Evolutionary conservation across 1,284 basidiomycete species (phyloP).

Genomic region (Trametes hirsuta): DNA sequence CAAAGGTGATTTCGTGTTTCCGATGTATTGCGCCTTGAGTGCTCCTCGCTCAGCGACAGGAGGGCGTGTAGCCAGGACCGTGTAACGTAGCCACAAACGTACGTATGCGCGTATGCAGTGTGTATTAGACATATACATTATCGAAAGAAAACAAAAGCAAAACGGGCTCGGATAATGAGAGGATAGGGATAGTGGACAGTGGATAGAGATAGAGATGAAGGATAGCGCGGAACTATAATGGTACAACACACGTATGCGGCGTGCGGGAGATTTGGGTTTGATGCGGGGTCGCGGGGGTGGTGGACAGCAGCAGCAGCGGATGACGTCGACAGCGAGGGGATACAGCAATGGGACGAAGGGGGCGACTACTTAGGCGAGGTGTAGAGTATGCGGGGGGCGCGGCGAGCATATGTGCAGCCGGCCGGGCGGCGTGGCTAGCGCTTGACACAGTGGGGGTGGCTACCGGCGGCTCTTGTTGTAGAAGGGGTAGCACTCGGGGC

Average conservation of each 20-base stretch:
- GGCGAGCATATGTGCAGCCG: not conserved
- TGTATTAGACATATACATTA: not conserved
- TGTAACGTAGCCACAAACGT: too few relatives aligned
- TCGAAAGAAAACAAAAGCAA: not conserved
- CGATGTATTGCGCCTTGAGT: too few relatives aligned
- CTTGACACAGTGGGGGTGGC: not conserved
- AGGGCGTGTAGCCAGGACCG: too few relatives aligned
- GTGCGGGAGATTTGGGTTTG: not conserved
- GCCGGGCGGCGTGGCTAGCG: not conserved
- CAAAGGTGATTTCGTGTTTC: too few relatives aligned
- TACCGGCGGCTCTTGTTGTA: conserved; percentile 38
- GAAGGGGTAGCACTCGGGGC: conserved; percentile 67
- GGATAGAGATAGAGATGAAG: not conserved
- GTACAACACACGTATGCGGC: conserved; percentile 8
- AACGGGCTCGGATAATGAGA: not conserved
- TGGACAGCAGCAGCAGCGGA: not conserved
- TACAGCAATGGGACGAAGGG: conserved; percentile 16
- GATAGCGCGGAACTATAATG: not conserved
- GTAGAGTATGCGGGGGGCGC: not conserved
- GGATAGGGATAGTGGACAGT: not conserved
- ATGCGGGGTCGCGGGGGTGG: not conserved
- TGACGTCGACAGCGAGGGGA: conserved; percentile 8
- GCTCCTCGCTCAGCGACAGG: too few relatives aligned
- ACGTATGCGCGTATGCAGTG: not conserved
- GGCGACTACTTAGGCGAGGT: conserved; percentile 5